Percentiles rank a stretch among this genome's conserved stretches.
phyloP scores from a whole-genome alignment of 768 basidiomycete genomes.

The Tephrocybe sp. region DNA sequence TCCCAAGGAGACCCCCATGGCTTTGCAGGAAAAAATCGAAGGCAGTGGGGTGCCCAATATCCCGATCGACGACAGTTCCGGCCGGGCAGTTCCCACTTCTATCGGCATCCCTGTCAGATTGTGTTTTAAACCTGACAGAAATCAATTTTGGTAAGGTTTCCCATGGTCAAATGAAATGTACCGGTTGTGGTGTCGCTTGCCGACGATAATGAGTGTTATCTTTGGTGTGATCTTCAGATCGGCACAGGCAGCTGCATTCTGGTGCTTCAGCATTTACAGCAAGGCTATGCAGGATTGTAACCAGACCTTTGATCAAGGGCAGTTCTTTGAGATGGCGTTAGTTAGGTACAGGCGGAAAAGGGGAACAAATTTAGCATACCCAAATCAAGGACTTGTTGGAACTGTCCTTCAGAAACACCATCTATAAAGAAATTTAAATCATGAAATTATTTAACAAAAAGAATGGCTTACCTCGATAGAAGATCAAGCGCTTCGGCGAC shows the following conservation, averaged over 20 bases:
- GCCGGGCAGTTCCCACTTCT: conserved; percentile 71
- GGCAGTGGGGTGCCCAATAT: conserved; percentile 67
- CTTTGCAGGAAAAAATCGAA: conserved; percentile 79
- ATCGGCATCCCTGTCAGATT: conserved; percentile 44
- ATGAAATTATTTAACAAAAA: conserved; percentile 12
- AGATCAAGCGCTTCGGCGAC: conserved; percentile 56
- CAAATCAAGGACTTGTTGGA: conserved; percentile 46
- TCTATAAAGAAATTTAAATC: conserved; percentile 31
- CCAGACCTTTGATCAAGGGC: conserved; percentile 52
- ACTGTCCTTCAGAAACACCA: conserved; percentile 51
- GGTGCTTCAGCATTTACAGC: not conserved
- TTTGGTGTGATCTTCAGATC: conserved; percentile 56
- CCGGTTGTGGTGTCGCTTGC: conserved; percentile 71
- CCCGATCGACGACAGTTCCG: conserved; percentile 74
- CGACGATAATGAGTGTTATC: conserved; percentile 78
- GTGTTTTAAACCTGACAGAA: conserved; percentile 31
- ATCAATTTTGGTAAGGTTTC: not conserved
- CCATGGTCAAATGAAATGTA: conserved; percentile 9
- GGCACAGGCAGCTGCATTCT: conserved; percentile 59
- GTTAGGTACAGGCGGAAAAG: not conserved
- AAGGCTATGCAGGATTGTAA: too few relatives aligned
- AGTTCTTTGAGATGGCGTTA: conserved; percentile 42
- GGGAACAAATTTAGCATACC: conserved; percentile 34
- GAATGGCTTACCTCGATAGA: conserved; percentile 57
- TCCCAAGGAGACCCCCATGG: conserved; percentile 76